Conservation (phyloP, 345 rosid genomes). For the Mangifera indica region DNA sequence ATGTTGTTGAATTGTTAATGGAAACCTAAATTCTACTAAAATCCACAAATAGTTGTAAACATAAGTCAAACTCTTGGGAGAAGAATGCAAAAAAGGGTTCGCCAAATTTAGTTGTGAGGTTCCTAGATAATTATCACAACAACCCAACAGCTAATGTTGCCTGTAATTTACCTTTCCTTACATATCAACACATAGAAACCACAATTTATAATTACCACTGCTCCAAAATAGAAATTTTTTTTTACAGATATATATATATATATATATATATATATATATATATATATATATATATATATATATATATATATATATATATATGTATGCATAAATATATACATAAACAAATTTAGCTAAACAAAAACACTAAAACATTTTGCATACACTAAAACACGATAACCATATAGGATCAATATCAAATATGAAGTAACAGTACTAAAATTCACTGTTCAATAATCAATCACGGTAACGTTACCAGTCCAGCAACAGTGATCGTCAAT, state of each 20-base stretch:
- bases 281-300: neutral
- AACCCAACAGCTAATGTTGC: slow-evolving; percentile 19
- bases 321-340: neutral
- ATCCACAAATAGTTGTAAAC: slow-evolving; percentile 17
- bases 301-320: neutral
- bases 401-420: neutral
- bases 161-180: slow-evolving; percentile 15
- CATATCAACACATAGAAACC: neutral
- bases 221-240: no score
- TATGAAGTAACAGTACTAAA: neutral
- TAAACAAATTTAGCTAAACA: slow-evolving; percentile 1
- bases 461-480: neutral
- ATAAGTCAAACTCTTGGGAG: slow-evolving; percentile 18
- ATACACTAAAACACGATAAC: no score
- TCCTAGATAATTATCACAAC: slow-evolving; percentile 18
- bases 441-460: no score
- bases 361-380: neutral
- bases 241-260: neutral
- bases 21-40: slow-evolving; percentile 16
- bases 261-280: neutral
- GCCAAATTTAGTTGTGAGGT: slow-evolving; percentile 50
- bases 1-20: neutral
- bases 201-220: neutral
- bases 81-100: slow-evolving; percentile 12
- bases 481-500: no score